Percentiles rank a stretch among this genome's conserved stretches.
phyloP scores from a whole-genome alignment of 495 filamentous ascomycete genomes.

The Penicillium silybi region DNA sequence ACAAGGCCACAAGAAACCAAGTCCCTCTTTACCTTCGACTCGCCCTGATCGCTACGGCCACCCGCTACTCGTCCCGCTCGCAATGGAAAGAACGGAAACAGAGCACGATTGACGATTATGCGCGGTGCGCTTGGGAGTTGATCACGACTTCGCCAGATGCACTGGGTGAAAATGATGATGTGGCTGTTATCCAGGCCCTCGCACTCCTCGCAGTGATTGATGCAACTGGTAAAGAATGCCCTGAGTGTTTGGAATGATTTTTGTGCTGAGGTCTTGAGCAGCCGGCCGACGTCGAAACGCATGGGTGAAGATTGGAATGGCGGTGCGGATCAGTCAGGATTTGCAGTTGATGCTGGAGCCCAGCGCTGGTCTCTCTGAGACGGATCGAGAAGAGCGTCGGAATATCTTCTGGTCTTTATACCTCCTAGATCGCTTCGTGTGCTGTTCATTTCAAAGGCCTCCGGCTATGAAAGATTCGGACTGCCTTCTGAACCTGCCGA shows the following conservation, averaged over 20 bases:
- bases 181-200: slow-evolving; percentile 24
- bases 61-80: slow-evolving; percentile 21
- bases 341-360: slow-evolving; percentile 29
- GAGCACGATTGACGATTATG: slow-evolving; percentile 21
- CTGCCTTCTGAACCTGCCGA: slow-evolving; percentile 22
- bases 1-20: slow-evolving; percentile 5
- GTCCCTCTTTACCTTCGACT: slow-evolving; percentile 23
- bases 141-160: slow-evolving; percentile 16
- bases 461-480: slow-evolving; percentile 22
- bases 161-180: slow-evolving; percentile 16
- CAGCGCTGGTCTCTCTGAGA: slow-evolving; percentile 2
- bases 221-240: slow-evolving; percentile 22
- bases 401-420: slow-evolving; percentile 34
- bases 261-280: slow-evolving; percentile 5
- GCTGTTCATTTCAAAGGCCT: slow-evolving; percentile 25
- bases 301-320: slow-evolving; percentile 33
- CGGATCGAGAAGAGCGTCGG: slow-evolving; percentile 28
- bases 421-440: slow-evolving; percentile 29
- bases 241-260: background rate
- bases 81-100: slow-evolving; percentile 20
- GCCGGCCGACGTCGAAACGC: slow-evolving; percentile 22
- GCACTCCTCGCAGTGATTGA: slow-evolving; percentile 29
- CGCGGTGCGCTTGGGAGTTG: slow-evolving; percentile 23
- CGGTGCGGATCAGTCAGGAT: slow-evolving; percentile 29
- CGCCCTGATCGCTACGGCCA: slow-evolving; percentile 27